phyloP scores from a whole-genome alignment of 139 green algal genomes.

The Ulvella scutata region DNA sequence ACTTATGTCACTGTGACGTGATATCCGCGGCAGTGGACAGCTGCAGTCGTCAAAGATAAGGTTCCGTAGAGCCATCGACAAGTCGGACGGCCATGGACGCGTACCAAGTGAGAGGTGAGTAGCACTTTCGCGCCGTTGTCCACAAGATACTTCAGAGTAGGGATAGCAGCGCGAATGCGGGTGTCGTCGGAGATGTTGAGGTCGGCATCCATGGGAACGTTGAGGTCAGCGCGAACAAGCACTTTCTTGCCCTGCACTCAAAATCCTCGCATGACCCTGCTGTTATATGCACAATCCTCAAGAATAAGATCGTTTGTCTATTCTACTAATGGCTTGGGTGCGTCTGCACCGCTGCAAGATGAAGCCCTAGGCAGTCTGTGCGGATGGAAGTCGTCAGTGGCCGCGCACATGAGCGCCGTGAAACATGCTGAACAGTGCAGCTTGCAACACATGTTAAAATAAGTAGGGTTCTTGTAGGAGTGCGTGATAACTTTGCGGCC shows the following conservation, averaged over 20 bases:
- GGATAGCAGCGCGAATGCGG: constrained; percentile 88
- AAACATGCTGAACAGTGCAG: not conserved
- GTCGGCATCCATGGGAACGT: constrained; percentile 91
- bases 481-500: constrained; percentile 12
- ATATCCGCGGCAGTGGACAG: too few relatives aligned
- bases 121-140: constrained; percentile 97
- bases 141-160: constrained; percentile 89
- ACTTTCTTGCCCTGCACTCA: not conserved
- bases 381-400: too few relatives aligned
- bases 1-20: too few relatives aligned
- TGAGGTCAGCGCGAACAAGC: constrained; percentile 77
- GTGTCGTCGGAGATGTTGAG: constrained; percentile 95
- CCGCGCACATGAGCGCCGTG: too few relatives aligned
- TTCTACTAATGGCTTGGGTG: too few relatives aligned
- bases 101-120: constrained; percentile 85
- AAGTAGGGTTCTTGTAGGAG: not conserved
- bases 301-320: too few relatives aligned
- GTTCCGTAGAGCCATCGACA: not conserved
- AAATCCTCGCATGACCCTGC: too few relatives aligned
- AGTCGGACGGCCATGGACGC: too few relatives aligned
- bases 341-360: too few relatives aligned
- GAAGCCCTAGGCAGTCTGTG: too few relatives aligned
- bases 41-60: not conserved
- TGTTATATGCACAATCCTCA: too few relatives aligned
- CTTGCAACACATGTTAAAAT: not conserved